phyloP scores from a whole-genome alignment of 768 basidiomycete genomes.

The Rhizopogon vulgaris region DNA sequence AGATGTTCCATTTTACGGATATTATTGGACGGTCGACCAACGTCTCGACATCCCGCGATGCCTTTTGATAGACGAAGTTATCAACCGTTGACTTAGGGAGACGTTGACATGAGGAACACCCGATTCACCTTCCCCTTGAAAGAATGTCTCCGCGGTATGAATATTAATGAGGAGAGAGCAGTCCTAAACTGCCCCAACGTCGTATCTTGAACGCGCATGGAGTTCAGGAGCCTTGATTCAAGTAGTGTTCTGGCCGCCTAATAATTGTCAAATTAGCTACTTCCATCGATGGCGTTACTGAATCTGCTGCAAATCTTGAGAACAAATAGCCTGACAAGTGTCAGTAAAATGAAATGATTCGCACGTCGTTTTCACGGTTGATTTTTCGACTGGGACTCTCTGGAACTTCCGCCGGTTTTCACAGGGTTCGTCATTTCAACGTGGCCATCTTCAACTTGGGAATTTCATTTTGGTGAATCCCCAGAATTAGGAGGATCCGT shows the following conservation, averaged over 20 bases:
- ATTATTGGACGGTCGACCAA: too few relatives aligned
- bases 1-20: too few relatives aligned
- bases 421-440: slow-evolving; percentile 12
- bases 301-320: not conserved
- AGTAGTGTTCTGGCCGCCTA: not conserved
- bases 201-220: not conserved
- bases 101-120: not conserved
- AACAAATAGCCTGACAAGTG: not conserved
- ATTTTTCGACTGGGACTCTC: not conserved
- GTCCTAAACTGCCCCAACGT: not conserved
- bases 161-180: not conserved
- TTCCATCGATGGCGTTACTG: not conserved
- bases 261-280: not conserved
- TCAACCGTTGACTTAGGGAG: not conserved
- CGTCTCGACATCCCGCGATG: not conserved
- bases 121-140: not conserved
- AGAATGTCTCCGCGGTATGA: not conserved
- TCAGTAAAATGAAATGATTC: not conserved
- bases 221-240: not conserved
- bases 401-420: slow-evolving; percentile 17
- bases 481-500: not conserved
- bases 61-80: not conserved
- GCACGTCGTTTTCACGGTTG: not conserved
- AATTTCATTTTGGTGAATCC: slow-evolving; percentile 18
- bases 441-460: slow-evolving; percentile 15